Evolutionary conservation across 1,284 basidiomycete species (phyloP), one percentile per base, ranked within the genome.

Genomic region (Porodaedalea pini): DNA sequence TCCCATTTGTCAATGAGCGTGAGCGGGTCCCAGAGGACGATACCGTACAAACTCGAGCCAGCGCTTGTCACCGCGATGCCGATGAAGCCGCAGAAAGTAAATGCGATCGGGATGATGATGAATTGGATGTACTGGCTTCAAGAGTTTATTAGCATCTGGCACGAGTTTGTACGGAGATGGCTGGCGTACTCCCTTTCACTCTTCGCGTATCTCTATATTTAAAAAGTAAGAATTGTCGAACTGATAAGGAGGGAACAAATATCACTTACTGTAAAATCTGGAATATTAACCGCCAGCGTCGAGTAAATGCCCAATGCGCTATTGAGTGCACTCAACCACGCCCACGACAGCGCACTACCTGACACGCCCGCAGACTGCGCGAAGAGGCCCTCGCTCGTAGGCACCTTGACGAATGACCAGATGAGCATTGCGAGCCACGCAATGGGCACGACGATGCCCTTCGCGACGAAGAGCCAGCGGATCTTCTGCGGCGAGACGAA

Each of bases 401-500:
- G 84, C 0, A 85, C 86, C 64, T 80, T 81, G 53, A 81, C 77
- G 61, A 90, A 80, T 0, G 82, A 81, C 88, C 88, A 92, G 29
- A 86, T 85, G 59, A 91, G 73, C 62, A 90, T 88, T 6, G 82
- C 80, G 23, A 91, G 59, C 73, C 85, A 88, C 5, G 85, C 78
- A 3, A 79, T 70, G 0, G 88, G 88, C 0, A 88, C 86, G 13
- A 86, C 69, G 56, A 80, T 69, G 0, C 82, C 81, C 70, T 91
- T 90, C 61, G 77, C 72, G 50, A 83, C 74, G 75, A 92, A 93
- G 13, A 92, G 73, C 72, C 82, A 83, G 47, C 84, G 81, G 47
- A 92, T 84, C 62, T 78, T 80, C 63, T 88, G 86, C 2, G 89
- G 88, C 19, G 88, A 89, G 50, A 92, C 74, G 51, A 92, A 74